Evolutionary conservation across 345 rosid species (phyloP).

Genomic region (Brassica incana): DNA sequence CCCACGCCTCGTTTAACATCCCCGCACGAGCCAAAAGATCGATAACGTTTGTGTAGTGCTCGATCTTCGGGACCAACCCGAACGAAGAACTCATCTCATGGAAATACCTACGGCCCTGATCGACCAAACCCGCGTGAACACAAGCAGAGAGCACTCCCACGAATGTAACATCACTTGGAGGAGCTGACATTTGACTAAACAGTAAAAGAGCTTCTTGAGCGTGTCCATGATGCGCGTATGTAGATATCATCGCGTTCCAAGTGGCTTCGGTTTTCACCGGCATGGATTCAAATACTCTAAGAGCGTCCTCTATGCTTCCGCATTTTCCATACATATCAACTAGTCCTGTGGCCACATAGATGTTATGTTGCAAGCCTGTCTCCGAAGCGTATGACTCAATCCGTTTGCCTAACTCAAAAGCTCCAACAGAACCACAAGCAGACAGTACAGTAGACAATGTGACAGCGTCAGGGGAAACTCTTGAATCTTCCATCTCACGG

Average conservation of each 20-base stretch:
- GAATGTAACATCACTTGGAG: slow-evolving; percentile 75
- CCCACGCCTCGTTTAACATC: slow-evolving; percentile 78
- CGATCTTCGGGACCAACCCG: slow-evolving; percentile 77
- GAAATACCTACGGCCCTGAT: slow-evolving; percentile 63
- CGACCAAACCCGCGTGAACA: slow-evolving; percentile 87
- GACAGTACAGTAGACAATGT: slow-evolving; percentile 65
- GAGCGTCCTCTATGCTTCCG: slow-evolving; percentile 67
- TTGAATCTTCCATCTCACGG: slow-evolving; percentile 51
- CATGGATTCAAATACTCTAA: slow-evolving; percentile 66
- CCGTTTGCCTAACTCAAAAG: slow-evolving; percentile 72
- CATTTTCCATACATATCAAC: slow-evolving; percentile 91
- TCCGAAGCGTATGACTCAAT: slow-evolving; percentile 51
- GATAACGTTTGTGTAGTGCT: slow-evolving; percentile 89
- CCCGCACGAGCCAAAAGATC: slow-evolving; percentile 89
- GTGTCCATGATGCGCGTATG: slow-evolving; percentile 77
- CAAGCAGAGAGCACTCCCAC: slow-evolving; percentile 82
- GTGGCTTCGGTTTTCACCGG: slow-evolving; percentile 74
- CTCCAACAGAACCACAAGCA: slow-evolving; percentile 80
- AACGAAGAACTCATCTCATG: slow-evolving; percentile 56
- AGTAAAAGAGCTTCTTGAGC: slow-evolving; percentile 65
- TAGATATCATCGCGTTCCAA: slow-evolving; percentile 89
- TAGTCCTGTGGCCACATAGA: slow-evolving; percentile 71
- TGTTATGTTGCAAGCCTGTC: slow-evolving; percentile 48
- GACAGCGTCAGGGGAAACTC: slow-evolving; percentile 49
- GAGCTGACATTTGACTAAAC: slow-evolving; percentile 55